Conservation (phyloP, 2,329 filamentous ascomycete species). For the Colletotrichum sp. region DNA sequence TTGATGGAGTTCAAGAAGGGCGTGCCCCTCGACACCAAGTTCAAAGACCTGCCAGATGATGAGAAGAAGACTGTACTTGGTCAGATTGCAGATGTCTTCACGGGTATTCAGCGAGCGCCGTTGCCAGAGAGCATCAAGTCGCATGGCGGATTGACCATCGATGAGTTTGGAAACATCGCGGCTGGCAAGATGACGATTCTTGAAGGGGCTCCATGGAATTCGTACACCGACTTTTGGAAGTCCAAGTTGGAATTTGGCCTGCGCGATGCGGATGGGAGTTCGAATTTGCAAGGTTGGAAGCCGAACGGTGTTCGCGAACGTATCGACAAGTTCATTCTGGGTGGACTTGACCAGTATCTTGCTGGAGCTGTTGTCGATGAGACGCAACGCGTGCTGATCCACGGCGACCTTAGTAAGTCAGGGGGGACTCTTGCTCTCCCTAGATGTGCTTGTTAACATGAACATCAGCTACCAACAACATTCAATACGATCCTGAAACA, state of each 20-base stretch:
- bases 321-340: conserved; percentile 23
- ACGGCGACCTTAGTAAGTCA: conserved; percentile 32
- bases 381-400: conserved; percentile 20
- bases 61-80: no score
- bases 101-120: conserved; percentile 15
- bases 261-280: conserved; percentile 5
- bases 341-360: no score
- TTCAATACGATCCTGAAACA: conserved; percentile 26
- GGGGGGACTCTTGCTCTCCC: no score
- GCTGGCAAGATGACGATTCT: conserved; percentile 20
- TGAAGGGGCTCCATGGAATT: conserved; percentile 19
- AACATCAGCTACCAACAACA: no score
- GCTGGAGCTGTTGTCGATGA: no score
- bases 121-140: conserved; percentile 20
- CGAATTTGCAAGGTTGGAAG: conserved; percentile 25
- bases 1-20: no score
- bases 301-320: conserved; percentile 6
- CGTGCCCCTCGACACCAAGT: no score
- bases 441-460: no score
- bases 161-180: no score
- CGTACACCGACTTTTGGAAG: conserved; percentile 22
- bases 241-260: conserved; percentile 12
- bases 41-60: no score
- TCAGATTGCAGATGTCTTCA: no score
- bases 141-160: conserved; percentile 27